phyloP scores from a whole-genome alignment of 75 land plant species.

The Sequoia sempervirens region DNA sequence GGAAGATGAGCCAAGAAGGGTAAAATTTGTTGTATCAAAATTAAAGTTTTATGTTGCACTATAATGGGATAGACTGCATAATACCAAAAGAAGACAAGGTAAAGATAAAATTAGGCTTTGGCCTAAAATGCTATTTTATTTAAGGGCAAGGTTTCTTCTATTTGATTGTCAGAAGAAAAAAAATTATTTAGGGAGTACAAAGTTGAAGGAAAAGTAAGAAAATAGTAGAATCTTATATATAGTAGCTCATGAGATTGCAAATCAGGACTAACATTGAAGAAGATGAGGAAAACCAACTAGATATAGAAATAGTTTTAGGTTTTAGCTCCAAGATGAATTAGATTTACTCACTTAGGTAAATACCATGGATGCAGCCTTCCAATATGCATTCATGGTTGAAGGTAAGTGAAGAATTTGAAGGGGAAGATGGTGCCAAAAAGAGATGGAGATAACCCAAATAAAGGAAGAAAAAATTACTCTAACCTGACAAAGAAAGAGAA shows the following conservation, averaged over 20 bases:
- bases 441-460: neutral
- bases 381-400: neutral
- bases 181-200: too few species aligned
- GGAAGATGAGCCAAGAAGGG: too few species aligned
- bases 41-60: too few species aligned
- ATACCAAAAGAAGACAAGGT: neutral
- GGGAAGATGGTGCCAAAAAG: neutral
- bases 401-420: neutral
- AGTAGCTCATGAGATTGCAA: neutral
- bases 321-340: neutral
- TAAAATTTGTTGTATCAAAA: too few species aligned
- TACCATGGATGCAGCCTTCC: neutral
- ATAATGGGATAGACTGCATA: neutral
- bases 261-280: neutral
- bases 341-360: neutral
- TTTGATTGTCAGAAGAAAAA: too few species aligned
- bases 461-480: too few species aligned
- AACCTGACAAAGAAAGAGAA: neutral
- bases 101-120: too few species aligned
- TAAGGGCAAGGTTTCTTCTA: too few species aligned
- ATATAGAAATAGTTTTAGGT: neutral
- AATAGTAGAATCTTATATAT: too few species aligned
- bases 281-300: neutral
- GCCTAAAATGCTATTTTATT: too few species aligned
- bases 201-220: too few species aligned